phyloP scores from a whole-genome alignment of 441 rosid species.

The Bruguiera hainesii region DNA sequence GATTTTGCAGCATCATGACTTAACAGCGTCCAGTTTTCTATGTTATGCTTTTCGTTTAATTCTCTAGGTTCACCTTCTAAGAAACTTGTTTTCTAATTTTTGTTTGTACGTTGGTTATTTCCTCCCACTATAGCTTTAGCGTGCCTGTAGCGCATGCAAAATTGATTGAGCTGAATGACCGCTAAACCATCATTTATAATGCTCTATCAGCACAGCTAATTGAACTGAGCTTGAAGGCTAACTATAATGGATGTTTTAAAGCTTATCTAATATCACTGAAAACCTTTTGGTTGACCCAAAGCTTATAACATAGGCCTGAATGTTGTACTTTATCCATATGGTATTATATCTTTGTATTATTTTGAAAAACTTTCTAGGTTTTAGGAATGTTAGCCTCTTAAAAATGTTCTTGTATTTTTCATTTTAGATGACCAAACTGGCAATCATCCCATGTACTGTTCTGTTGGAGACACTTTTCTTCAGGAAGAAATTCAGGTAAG shows the following conservation, averaged over 20 bases:
- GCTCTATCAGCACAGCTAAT: too few relatives aligned
- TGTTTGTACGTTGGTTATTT: neutral
- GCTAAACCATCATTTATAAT: too few relatives aligned
- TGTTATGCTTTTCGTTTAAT: neutral
- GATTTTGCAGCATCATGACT: neutral
- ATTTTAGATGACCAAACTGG: conserved; percentile 93
- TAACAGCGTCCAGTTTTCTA: neutral
- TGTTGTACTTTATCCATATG: neutral
- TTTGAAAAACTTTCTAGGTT: neutral
- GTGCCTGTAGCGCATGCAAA: too few relatives aligned
- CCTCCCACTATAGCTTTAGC: neutral
- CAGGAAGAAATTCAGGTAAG: conserved; percentile 90
- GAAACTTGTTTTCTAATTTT: neutral
- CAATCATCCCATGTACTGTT: conserved; percentile 98
- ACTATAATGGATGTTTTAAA: too few relatives aligned
- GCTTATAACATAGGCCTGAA: neutral
- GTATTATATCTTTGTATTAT: neutral
- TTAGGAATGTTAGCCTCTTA: conserved; percentile 12
- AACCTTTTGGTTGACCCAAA: too few relatives aligned
- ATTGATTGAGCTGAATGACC: too few relatives aligned
- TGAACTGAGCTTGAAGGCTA: too few relatives aligned
- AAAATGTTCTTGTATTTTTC: conserved; percentile 14
- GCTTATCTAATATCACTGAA: too few relatives aligned
- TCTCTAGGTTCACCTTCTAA: neutral
- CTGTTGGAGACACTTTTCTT: conserved; percentile 96